Percentiles rank a stretch among this genome's conserved stretches.
Conservation (phyloP, 352 stramenopile species). For the Phytophthora litchii region DNA sequence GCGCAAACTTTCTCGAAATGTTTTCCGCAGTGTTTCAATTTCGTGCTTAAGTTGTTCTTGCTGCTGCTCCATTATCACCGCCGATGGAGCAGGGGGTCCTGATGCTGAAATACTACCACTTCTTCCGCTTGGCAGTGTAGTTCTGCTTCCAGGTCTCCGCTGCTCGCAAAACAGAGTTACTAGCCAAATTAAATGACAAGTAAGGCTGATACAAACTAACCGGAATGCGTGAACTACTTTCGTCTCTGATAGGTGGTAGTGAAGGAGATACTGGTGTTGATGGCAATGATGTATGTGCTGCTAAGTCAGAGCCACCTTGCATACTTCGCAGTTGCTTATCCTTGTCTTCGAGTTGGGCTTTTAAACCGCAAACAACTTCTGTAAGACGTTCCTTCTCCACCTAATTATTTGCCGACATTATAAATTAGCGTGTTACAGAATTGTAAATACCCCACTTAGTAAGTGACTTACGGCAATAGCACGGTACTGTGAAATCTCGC, state of each 20-base stretch:
- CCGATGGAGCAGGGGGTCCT: slow-evolving; percentile 9
- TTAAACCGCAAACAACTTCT: slow-evolving; percentile 57
- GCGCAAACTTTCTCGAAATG: slow-evolving; percentile 56
- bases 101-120: neutral
- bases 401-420: slow-evolving; percentile 24
- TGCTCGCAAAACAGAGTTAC: slow-evolving; percentile 8
- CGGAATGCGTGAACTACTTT: slow-evolving; percentile 37
- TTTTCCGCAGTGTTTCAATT: slow-evolving; percentile 49
- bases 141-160: slow-evolving; percentile 34
- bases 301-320: slow-evolving; percentile 2
- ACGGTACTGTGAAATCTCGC: slow-evolving; percentile 59
- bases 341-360: slow-evolving; percentile 66
- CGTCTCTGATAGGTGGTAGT: slow-evolving; percentile 27
- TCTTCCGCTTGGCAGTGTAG: slow-evolving; percentile 13
- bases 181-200: neutral
- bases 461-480: slow-evolving; percentile 54
- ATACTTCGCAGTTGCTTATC: slow-evolving; percentile 47
- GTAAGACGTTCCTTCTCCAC: slow-evolving; percentile 70
- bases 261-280: slow-evolving; percentile 7
- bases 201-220: slow-evolving; percentile 20
- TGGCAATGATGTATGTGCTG: neutral
- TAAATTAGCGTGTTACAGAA: neutral
- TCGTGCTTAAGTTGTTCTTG: slow-evolving; percentile 35
- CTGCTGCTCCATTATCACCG: slow-evolving; percentile 30
- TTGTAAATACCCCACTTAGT: too few species aligned